Base-by-base conservation (phyloP, 2,329 filamentous ascomycete species). In the Fusarium humuli region DNA sequence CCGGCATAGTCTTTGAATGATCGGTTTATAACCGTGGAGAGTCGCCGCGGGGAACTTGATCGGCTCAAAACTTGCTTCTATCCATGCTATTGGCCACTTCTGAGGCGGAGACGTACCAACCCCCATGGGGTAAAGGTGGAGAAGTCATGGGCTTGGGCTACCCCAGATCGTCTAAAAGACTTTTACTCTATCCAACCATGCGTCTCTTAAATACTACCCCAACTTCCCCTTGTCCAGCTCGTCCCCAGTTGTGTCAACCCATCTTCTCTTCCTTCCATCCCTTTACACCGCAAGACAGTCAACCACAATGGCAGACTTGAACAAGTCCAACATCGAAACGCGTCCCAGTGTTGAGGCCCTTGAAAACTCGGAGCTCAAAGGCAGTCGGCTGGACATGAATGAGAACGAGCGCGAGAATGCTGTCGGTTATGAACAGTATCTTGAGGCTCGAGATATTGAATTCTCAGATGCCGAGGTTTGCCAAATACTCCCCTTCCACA, bases 71-170 rank as follows among this genome's bases (percentile, higher is more conserved):
- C 30, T 4, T 16, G 2, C 14, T 7, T 34, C 14, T 34, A 34
- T 34, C 30, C 30, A 16, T 20, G 34, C 29, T 34, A 23, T 47
- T 56, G 34, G 27, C 27, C 20, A 16, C 16, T 16, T 20, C 18
- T 20, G 22, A 14, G 37, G 48, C 23, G 56, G 56, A 55, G 48
- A 41, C 10, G 32, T 34, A 30, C n/a, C 13, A 23, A 22, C n/a
- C 57, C 57, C 57, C 57, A 27, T 55, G 57, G 57, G 57, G 57
- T 56, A 37, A 37, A 47, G 41, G 53, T 30, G 29, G 41, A 56
- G 53, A 25, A 8, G 18, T 10, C 7, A 29, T 46, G 25, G 8
- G 16, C n/a, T 25, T 11, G 25, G 22, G 41, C 29, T 56, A 56
- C 53, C 42, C 53, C 53, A 48, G 53, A 34, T n/a, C n/a, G 8